phyloP scores from a whole-genome alignment of 257 asterid genomes.

The Fraxinus pennsylvanica region DNA sequence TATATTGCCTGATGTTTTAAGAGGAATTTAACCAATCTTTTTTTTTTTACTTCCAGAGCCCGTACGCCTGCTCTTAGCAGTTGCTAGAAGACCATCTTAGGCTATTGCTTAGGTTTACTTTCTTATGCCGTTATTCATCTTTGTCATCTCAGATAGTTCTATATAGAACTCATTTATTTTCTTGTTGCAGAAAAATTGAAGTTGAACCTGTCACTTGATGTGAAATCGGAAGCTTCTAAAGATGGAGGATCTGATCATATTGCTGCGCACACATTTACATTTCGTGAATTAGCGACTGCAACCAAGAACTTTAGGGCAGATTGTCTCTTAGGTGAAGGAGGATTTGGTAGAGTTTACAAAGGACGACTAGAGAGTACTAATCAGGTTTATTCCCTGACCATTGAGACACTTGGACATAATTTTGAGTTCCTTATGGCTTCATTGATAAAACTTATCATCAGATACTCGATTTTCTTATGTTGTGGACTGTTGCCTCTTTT shows the following conservation, averaged over 20 bases:
- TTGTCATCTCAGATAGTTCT: slow-evolving; percentile 17
- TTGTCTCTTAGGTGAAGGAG: slow-evolving; percentile 93
- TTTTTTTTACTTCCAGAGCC: neutral
- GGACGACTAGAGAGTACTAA: slow-evolving; percentile 73
- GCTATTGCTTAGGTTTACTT: neutral
- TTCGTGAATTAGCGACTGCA: slow-evolving; percentile 87
- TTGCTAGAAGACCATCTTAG: neutral
- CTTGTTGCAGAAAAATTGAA: slow-evolving; percentile 50
- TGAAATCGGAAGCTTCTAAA: slow-evolving; percentile 58
- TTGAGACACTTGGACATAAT: neutral
- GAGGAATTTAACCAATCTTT: neutral
- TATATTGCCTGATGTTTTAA: neutral
- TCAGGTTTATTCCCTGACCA: slow-evolving; percentile 47
- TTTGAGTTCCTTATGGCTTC: neutral
- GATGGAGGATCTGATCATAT: slow-evolving; percentile 75
- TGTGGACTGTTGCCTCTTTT: neutral
- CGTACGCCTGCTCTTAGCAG: neutral
- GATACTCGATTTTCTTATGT: neutral
- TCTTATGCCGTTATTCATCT: neutral
- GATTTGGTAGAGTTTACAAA: slow-evolving; percentile 83
- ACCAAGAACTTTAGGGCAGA: slow-evolving; percentile 85
- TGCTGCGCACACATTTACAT: slow-evolving; percentile 86
- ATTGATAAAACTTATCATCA: neutral
- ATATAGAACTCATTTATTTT: slow-evolving; percentile 9
- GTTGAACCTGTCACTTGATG: slow-evolving; percentile 48